Conservation (phyloP, 2,329 filamentous ascomycete genomes). For the Microcera coccophila region DNA sequence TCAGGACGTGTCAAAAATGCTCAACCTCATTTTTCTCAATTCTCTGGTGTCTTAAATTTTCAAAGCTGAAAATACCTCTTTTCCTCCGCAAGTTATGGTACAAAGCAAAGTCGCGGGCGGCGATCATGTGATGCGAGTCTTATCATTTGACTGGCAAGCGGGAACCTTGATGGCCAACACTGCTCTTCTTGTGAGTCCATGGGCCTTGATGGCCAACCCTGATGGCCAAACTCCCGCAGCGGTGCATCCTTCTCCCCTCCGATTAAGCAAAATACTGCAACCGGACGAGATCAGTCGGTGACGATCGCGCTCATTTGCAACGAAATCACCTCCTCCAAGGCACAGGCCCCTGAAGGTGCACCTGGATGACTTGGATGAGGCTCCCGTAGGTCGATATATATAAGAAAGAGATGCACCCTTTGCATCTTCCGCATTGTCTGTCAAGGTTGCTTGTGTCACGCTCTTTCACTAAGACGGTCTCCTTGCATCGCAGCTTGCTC, state of each 20-base stretch:
- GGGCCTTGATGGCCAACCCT: constrained; percentile 28
- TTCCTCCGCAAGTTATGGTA: too few relatives aligned
- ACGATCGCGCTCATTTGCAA: constrained; percentile 3
- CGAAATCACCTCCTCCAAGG: not conserved
- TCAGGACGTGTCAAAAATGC: too few relatives aligned
- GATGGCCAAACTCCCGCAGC: constrained; percentile 17
- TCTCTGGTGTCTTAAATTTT: too few relatives aligned
- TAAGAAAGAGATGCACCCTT: constrained; percentile 8
- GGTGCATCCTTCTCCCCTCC: constrained; percentile 1
- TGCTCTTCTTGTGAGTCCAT: too few relatives aligned
- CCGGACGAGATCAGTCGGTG: not conserved
- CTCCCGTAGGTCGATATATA: constrained; percentile 1
- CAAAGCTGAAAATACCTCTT: too few relatives aligned
- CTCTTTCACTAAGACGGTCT: too few relatives aligned
- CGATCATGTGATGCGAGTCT: not conserved
- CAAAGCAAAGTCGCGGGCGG: too few relatives aligned
- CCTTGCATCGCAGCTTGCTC: too few relatives aligned
- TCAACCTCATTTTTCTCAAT: too few relatives aligned
- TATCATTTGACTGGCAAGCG: not conserved
- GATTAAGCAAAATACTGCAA: not conserved
- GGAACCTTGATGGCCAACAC: constrained; percentile 29
- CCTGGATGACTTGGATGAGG: not conserved
- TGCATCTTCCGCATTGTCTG: not conserved
- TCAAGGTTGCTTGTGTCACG: not conserved
- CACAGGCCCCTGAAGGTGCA: not conserved